Evolutionary conservation across 2,329 filamentous ascomycete genomes (phyloP).

Genomic region (Fusarium sp.): DNA sequence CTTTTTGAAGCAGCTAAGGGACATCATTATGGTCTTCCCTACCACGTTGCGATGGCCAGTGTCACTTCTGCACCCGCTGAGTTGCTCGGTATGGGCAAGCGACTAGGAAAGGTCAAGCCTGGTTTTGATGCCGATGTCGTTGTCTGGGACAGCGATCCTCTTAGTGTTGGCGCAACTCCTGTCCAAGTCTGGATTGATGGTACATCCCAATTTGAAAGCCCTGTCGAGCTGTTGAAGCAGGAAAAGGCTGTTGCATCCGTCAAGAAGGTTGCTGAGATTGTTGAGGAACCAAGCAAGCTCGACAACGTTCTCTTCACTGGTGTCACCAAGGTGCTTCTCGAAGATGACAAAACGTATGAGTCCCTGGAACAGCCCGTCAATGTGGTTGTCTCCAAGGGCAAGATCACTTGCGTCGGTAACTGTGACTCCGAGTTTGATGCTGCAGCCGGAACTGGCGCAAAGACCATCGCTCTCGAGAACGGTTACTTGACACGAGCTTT

Average conservation of each 20-base stretch:
- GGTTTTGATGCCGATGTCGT: conserved; percentile 71
- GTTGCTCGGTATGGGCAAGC: conserved; percentile 65
- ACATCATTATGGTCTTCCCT: conserved; percentile 69
- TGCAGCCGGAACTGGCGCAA: conserved; percentile 49
- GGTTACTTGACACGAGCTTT: conserved; percentile 71
- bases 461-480: conserved; percentile 62
- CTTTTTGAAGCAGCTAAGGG: conserved; percentile 72
- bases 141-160: conserved; percentile 71
- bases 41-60: conserved; percentile 67
- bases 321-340: conserved; percentile 62
- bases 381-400: conserved; percentile 64
- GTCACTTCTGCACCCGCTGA: conserved; percentile 70
- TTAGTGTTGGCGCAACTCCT: conserved; percentile 68
- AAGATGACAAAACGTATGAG: conserved; percentile 52
- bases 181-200: conserved; percentile 74
- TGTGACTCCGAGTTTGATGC: conserved; percentile 60
- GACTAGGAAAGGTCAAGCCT: conserved; percentile 70
- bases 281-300: conserved; percentile 54
- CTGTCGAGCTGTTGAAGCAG: conserved; percentile 66
- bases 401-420: conserved; percentile 65
- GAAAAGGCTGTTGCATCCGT: conserved; percentile 52
- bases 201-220: conserved; percentile 63
- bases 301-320: conserved; percentile 66
- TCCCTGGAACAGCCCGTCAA: conserved; percentile 54
- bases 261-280: conserved; percentile 53